These are phyloP conservation scores for Tausonia pullulans DNA, from an alignment of 1,284 basidiomycete genomes.

Conservation along the genomic window DNA sequence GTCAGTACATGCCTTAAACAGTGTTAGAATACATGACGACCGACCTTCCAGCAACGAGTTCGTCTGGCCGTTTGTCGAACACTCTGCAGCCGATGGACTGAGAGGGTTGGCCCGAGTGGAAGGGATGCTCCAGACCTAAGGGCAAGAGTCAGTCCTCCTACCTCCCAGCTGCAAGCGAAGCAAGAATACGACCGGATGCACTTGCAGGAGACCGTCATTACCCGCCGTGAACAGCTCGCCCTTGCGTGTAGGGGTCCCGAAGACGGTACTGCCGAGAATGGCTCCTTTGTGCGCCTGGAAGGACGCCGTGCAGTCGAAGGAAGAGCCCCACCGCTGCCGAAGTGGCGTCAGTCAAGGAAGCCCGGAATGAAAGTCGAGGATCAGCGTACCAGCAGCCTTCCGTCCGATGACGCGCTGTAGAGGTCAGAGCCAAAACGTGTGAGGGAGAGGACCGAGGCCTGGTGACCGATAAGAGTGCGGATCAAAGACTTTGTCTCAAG, in stretches of 20 bases:
- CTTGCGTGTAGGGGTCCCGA: conserved; percentile 27
- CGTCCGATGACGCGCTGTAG: conserved; percentile 73
- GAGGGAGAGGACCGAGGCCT: conserved; percentile 72
- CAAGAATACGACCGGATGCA: neutral
- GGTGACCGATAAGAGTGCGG: conserved; percentile 72
- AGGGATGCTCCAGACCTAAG: neutral
- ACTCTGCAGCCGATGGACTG: too few species aligned
- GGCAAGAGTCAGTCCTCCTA: too few species aligned
- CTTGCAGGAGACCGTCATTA: conserved; percentile 4
- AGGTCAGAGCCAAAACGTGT: conserved; percentile 62
- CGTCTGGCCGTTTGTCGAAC: too few species aligned
- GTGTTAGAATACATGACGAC: too few species aligned
- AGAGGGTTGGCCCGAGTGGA: neutral
- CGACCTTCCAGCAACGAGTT: too few species aligned
- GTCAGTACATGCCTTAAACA: too few species aligned
- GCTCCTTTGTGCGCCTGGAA: conserved; percentile 73
- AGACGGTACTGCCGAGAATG: conserved; percentile 56
- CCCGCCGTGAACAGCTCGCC: conserved; percentile 62
- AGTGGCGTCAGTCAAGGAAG: neutral
- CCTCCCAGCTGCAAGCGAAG: neutral
- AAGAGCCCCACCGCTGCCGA: conserved; percentile 58
- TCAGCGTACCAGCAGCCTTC: conserved; percentile 52
- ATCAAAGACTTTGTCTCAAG: conserved; percentile 77
- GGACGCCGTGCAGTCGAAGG: conserved; percentile 68
- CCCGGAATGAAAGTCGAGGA: conserved; percentile 4